Evolutionary conservation across 345 rosid genomes (phyloP).

Genomic region (Boechera stricta): DNA sequence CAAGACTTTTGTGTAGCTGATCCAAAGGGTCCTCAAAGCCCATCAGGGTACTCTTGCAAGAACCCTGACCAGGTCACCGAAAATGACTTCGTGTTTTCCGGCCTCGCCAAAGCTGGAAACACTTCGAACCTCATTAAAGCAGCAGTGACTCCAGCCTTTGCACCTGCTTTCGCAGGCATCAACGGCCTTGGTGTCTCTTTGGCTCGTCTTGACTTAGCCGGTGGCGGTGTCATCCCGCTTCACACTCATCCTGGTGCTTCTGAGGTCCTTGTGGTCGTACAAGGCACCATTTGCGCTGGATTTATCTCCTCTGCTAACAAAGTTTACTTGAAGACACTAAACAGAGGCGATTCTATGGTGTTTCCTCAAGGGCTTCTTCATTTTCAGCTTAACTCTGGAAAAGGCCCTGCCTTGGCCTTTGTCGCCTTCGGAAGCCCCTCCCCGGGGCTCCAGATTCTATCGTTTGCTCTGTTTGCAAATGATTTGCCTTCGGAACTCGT

Average conservation of each 20-base stretch:
- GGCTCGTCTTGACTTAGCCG: conserved; percentile 78
- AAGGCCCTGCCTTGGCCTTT: conserved; percentile 52
- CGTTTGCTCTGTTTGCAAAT: conserved; percentile 70
- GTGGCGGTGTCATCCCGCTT: conserved; percentile 74
- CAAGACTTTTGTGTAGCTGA: conserved; percentile 85
- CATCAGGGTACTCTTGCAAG: conserved; percentile 81
- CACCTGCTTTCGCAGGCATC: conserved; percentile 57
- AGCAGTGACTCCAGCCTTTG: conserved; percentile 73
- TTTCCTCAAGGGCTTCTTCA: conserved; percentile 83
- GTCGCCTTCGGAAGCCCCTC: conserved; percentile 72
- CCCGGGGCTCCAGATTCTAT: conserved; percentile 79
- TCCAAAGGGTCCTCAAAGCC: conserved; percentile 55
- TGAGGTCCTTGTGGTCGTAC: conserved; percentile 58
- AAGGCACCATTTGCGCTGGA: conserved; percentile 76
- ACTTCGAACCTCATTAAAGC: conserved; percentile 77
- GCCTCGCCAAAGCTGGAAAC: conserved; percentile 65
- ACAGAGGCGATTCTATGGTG: conserved; percentile 70
- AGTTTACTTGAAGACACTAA: conserved; percentile 59
- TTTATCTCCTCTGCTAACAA: conserved; percentile 72
- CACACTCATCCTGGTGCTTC: conserved; percentile 87
- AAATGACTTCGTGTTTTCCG: conserved; percentile 69
- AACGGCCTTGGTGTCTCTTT: conserved; percentile 82
- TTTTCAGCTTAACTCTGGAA: conserved; percentile 68
- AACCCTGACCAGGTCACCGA: conserved; percentile 53
- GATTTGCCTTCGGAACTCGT: conserved; percentile 66